A percentile compares a stretch with the other conserved stretches of the same genome.
These are phyloP conservation scores for Hippophae gyantsensis DNA, from an alignment of 306 rosid species.

Conservation along the genomic window DNA sequence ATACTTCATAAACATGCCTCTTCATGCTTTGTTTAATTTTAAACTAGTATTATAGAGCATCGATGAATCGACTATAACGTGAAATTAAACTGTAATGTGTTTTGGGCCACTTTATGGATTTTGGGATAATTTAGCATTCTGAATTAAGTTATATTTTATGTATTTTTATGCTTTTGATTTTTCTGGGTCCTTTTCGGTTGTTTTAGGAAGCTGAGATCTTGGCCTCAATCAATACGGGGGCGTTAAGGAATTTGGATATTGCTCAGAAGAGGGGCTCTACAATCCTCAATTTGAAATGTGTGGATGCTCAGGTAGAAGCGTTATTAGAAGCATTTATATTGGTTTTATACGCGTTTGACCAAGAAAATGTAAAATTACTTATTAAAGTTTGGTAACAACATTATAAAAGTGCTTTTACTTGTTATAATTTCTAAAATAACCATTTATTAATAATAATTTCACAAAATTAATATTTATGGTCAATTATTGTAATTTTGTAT, in stretches of 20 bases:
- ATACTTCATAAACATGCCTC: background rate
- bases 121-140: background rate
- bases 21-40: background rate
- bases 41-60: background rate
- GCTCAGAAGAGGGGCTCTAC: slow-evolving; percentile 86
- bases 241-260: slow-evolving; percentile 64
- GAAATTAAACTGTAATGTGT: background rate
- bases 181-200: background rate
- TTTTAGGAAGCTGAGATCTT: slow-evolving; percentile 86
- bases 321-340: too few relatives aligned
- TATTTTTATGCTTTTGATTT: background rate
- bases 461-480: too few relatives aligned
- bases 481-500: too few relatives aligned
- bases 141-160: background rate
- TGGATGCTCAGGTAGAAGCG: slow-evolving; percentile 65
- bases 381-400: too few relatives aligned
- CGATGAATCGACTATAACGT: background rate
- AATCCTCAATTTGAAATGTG: slow-evolving; percentile 84
- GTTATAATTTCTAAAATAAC: too few relatives aligned
- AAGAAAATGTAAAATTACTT: too few relatives aligned
- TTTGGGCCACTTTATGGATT: background rate
- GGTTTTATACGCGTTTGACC: too few relatives aligned
- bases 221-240: slow-evolving; percentile 68
- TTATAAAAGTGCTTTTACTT: too few relatives aligned
- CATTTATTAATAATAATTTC: too few relatives aligned